These are phyloP conservation scores for Cicer yamashitae DNA, from an alignment of 306 rosid genomes.

Conservation along the genomic window DNA sequence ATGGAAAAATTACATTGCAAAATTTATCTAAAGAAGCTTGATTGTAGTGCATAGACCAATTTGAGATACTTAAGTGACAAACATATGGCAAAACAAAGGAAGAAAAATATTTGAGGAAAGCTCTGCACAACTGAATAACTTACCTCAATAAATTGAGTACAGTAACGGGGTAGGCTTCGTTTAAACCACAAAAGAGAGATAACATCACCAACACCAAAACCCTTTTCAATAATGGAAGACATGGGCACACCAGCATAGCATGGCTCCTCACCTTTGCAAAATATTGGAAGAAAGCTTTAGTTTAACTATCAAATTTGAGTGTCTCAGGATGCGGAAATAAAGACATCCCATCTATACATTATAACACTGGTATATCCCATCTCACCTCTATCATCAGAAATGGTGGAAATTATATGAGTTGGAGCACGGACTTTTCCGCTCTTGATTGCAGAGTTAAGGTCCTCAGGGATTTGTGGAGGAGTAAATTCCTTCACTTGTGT, in stretches of 20 bases:
- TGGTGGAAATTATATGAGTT: conserved; percentile 96
- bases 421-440: conserved; percentile 99
- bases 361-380: conserved; percentile 27
- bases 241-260: conserved; percentile 98
- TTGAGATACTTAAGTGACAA: background rate
- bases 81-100: background rate
- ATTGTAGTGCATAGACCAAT: conserved; percentile 17
- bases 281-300: conserved; percentile 44
- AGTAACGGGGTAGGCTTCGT: conserved; percentile 98
- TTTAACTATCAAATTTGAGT: conserved; percentile 31
- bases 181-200: conserved; percentile 97
- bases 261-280: conserved; percentile 90
- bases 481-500: conserved; percentile 78
- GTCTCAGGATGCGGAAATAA: conserved; percentile 25
- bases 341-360: background rate
- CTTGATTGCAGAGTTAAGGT: conserved; percentile 81
- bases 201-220: conserved; percentile 94
- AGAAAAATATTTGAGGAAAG: conserved; percentile 11
- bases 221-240: conserved; percentile 96
- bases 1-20: conserved; percentile 34
- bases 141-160: conserved; percentile 96
- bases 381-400: conserved; percentile 97
- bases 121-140: conserved; percentile 36
- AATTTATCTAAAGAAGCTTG: background rate
- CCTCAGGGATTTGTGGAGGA: conserved; percentile 98